Percentiles rank a stretch among this genome's conserved stretches.
These are phyloP conservation scores for Medicago lupulina DNA, from an alignment of 306 rosid genomes.

Conservation along the genomic window DNA sequence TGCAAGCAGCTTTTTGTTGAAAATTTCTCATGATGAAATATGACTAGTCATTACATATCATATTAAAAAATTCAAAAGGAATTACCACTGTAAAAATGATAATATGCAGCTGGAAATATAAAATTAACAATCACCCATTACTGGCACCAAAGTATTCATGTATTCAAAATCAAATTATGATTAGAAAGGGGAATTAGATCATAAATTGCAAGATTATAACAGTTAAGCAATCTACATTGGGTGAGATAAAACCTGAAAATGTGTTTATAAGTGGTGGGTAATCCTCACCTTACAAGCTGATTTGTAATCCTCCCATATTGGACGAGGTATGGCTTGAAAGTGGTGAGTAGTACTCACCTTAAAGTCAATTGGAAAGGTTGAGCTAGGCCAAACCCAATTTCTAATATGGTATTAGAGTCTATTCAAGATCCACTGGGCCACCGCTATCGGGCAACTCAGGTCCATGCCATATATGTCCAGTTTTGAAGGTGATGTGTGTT, in stretches of 20 bases:
- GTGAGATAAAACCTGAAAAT: not conserved
- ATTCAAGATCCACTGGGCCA: not conserved
- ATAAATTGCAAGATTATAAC: too few relatives aligned
- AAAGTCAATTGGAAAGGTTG: not conserved
- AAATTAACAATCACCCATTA: conserved; percentile 26
- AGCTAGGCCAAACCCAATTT: not conserved
- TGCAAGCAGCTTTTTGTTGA: not conserved
- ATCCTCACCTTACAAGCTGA: not conserved
- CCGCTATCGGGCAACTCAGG: not conserved
- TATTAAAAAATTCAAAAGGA: conserved; percentile 7
- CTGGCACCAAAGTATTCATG: not conserved
- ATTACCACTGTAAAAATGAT: not conserved
- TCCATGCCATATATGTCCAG: not conserved
- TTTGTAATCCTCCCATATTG: not conserved
- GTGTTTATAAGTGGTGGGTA: not conserved
- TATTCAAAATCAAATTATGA: too few relatives aligned
- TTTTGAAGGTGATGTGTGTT: not conserved
- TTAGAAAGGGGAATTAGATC: too few relatives aligned
- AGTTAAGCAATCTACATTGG: not conserved
- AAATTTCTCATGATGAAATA: not conserved
- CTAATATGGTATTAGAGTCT: not conserved
- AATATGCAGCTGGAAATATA: conserved; percentile 6
- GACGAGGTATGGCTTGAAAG: not conserved
- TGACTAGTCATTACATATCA: not conserved
- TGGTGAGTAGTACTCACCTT: not conserved